Conservation (phyloP, 257 asterid genomes). For the Forsythia viridissima region DNA sequence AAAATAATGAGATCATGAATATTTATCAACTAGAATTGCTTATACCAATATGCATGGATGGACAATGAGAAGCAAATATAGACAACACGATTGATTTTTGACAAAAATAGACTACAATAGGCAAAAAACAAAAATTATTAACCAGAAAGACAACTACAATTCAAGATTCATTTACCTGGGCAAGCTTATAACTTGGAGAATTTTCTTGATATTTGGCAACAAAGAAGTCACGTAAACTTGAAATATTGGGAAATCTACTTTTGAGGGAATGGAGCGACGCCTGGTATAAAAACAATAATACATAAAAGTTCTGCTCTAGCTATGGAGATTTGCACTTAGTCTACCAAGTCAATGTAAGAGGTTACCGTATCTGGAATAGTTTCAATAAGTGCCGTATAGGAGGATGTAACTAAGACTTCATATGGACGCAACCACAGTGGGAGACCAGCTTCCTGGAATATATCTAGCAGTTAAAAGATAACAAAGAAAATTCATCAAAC, state of each 20-base stretch:
- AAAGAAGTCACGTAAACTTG: slow-evolving; percentile 92
- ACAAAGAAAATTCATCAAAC: slow-evolving; percentile 19
- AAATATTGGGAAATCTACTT: slow-evolving; percentile 81
- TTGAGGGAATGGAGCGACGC: slow-evolving; percentile 95
- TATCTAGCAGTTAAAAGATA: slow-evolving; percentile 64
- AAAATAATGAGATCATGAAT: background rate
- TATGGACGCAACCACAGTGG: slow-evolving; percentile 99
- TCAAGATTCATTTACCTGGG: slow-evolving; percentile 62
- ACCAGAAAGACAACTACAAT: background rate
- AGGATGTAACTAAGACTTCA: slow-evolving; percentile 94
- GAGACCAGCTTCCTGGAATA: slow-evolving; percentile 99
- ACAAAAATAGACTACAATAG: slow-evolving; percentile 18
- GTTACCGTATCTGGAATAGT: slow-evolving; percentile 98
- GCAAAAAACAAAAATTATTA: slow-evolving; percentile 9
- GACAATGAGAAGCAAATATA: slow-evolving; percentile 11
- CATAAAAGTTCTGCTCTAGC: slow-evolving; percentile 5
- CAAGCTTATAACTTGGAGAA: slow-evolving; percentile 88
- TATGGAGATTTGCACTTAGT: slow-evolving; percentile 12
- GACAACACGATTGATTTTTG: background rate
- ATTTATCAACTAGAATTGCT: background rate
- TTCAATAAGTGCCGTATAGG: slow-evolving; percentile 97
- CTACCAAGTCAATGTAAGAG: slow-evolving; percentile 9
- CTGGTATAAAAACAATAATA: slow-evolving; percentile 39
- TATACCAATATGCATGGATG: background rate
- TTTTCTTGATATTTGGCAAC: slow-evolving; percentile 89